phyloP scores from a whole-genome alignment of 148 eudicot genomes.

The Chenopodium album region DNA sequence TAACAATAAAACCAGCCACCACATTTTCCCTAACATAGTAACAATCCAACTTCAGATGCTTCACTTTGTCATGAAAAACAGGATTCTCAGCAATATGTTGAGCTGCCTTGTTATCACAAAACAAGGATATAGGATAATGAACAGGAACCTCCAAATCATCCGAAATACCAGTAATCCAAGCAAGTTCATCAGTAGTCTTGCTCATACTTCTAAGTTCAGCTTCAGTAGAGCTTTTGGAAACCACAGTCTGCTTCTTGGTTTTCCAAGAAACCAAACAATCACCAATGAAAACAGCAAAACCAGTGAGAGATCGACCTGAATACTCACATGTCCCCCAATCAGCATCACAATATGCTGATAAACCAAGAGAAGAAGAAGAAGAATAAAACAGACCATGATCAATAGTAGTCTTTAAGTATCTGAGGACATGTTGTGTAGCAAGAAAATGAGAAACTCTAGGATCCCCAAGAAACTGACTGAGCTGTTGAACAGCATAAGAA shows the following conservation, averaged over 20 bases:
- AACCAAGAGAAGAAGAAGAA: too few relatives aligned
- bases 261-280: constrained; percentile 7
- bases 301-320: background rate
- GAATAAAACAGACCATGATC: background rate
- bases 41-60: constrained; percentile 12
- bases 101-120: constrained; percentile 11
- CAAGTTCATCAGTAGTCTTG: background rate
- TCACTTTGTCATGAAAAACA: background rate
- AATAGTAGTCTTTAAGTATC: background rate
- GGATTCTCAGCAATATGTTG: background rate
- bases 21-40: background rate
- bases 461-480: background rate
- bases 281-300: background rate
- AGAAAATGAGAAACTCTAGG: background rate
- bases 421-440: background rate
- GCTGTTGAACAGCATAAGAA: background rate
- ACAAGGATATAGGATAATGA: background rate
- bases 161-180: background rate
- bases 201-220: background rate
- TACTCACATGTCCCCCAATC: background rate
- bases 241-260: background rate
- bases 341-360: background rate
- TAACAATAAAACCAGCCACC: too few relatives aligned
- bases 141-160: background rate
- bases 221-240: background rate